Evolutionary conservation across 805 yeast genomes (phyloP).

Genomic region (Pichia eremophila): DNA sequence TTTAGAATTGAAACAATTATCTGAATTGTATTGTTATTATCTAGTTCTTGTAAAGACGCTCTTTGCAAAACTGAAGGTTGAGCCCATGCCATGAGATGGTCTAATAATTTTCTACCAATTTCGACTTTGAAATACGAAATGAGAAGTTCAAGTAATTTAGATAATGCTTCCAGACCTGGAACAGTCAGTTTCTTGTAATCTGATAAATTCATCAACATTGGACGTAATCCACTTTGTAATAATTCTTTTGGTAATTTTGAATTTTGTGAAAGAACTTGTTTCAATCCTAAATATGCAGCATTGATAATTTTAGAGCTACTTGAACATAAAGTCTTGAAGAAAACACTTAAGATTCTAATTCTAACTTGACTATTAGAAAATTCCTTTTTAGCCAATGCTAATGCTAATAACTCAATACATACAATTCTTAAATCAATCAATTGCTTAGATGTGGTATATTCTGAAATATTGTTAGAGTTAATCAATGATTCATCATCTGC

Average conservation of each 20-base stretch:
- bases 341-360: constrained; percentile 81
- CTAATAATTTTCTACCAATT: constrained; percentile 85
- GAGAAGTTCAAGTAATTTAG: constrained; percentile 73
- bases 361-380: constrained; percentile 62
- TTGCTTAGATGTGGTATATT: constrained; percentile 82
- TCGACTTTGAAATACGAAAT: constrained; percentile 94
- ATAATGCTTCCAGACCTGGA: constrained; percentile 83
- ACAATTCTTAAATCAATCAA: constrained; percentile 80
- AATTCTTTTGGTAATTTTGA: constrained; percentile 88
- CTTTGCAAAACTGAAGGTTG: constrained; percentile 69
- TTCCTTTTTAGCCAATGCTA: constrained; percentile 79
- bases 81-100: constrained; percentile 94
- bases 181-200: constrained; percentile 88
- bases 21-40: constrained; percentile 71
- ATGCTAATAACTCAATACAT: constrained; percentile 72
- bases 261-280: constrained; percentile 73
- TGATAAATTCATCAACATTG: constrained; percentile 89
- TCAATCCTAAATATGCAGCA: constrained; percentile 86
- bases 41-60: constrained; percentile 71
- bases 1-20: constrained; percentile 85
- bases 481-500: constrained; percentile 96
- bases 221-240: constrained; percentile 89
- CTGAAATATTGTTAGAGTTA: constrained; percentile 75
- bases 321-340: constrained; percentile 85
- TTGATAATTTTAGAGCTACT: constrained; percentile 79